Conservation (phyloP, 2,329 filamentous ascomycete genomes). For the Colletotrichum limetticola region DNA sequence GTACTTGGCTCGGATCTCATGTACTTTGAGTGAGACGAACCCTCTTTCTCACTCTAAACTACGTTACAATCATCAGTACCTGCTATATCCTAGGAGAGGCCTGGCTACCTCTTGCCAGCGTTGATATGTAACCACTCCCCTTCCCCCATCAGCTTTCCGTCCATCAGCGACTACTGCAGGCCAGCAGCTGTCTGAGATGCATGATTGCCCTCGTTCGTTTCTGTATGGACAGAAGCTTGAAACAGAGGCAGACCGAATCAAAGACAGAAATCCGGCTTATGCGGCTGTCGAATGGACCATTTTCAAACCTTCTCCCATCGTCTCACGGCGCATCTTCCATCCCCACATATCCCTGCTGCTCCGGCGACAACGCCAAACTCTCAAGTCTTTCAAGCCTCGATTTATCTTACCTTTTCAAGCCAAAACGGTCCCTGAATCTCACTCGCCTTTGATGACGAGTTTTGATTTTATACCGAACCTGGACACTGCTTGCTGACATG, state of each 20-base stretch:
- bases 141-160: constrained; percentile 3
- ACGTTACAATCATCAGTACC: constrained; percentile 24
- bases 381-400: constrained; percentile 5
- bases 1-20: constrained; percentile 9
- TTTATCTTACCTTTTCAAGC: constrained; percentile 1
- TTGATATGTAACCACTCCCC: constrained; percentile 32
- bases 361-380: constrained; percentile 8
- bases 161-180: neutral
- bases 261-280: neutral
- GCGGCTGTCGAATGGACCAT: neutral
- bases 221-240: neutral
- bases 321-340: constrained; percentile 6
- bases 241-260: constrained; percentile 1
- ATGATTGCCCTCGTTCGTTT: neutral
- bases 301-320: neutral
- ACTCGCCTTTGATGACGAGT: neutral
- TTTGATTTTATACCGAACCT: neutral
- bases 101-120: neutral
- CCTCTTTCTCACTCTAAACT: constrained; percentile 16
- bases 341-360: constrained; percentile 7
- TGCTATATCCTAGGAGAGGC: constrained; percentile 10
- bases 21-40: constrained; percentile 14
- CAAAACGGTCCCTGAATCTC: neutral
- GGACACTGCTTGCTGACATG: constrained; percentile 31
- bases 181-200: neutral